A percentile compares a stretch with the other conserved stretches of the same genome.
Evolutionary conservation across 139 green algal genomes (phyloP).

Genomic region (Ettlia oleoabundans): DNA sequence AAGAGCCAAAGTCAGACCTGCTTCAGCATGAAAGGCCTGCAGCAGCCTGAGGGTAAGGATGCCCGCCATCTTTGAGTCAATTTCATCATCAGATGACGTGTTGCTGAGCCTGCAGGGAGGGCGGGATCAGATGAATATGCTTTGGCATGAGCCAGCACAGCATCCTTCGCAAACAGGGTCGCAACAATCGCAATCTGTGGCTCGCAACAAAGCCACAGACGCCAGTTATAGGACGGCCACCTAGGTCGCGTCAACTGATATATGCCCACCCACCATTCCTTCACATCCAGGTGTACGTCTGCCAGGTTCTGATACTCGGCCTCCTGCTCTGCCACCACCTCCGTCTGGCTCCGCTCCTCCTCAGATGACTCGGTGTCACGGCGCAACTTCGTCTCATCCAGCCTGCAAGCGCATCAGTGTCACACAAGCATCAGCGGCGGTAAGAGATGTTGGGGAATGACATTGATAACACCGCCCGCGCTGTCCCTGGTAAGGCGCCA

Average conservation of each 20-base stretch:
- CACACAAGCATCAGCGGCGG: neutral
- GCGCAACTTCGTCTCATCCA: neutral
- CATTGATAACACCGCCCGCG: no score
- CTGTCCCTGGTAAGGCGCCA: no score
- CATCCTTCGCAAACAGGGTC: neutral
- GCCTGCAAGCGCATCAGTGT: neutral
- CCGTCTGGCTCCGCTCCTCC: conserved; percentile 17
- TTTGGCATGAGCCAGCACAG: neutral
- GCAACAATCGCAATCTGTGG: no score
- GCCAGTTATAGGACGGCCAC: no score
- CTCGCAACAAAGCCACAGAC: no score
- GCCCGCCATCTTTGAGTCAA: conserved; percentile 18
- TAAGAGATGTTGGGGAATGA: neutral
- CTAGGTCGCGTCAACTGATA: no score
- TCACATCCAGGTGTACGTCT: neutral
- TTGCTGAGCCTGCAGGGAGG: neutral
- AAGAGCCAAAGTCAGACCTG: conserved; percentile 8
- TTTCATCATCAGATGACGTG: neutral
- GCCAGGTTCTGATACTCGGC: neutral
- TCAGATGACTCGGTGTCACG: neutral
- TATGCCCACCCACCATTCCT: conserved; percentile 22
- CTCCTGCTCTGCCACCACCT: conserved; percentile 24
- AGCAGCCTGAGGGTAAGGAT: neutral
- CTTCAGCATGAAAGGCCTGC: conserved; percentile 21
- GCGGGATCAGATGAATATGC: no score